Base-by-base conservation (phyloP, 495 filamentous ascomycete species). In the Daldinia loculata region DNA sequence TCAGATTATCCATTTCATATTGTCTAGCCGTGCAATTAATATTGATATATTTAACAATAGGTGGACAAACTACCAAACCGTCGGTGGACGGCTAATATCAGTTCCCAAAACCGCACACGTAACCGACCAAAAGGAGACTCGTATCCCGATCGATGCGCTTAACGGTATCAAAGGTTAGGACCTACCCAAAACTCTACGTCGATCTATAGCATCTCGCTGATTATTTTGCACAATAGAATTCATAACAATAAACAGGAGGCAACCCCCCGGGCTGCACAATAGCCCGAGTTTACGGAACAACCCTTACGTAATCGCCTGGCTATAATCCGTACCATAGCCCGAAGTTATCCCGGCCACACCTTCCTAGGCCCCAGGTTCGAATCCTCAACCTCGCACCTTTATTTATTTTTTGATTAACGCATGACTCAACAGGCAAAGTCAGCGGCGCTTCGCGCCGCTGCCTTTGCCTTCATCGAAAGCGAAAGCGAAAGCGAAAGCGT, bases 71-170 rank as follows among this genome's bases (percentile, higher is more conserved):
- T 76, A 66, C 22, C 51, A 68, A 41, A 39, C 69, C 9, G 71
- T 76, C 12, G 55, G 41, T 8, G 67, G 65, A 26, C 57, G 39
- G 14, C 67, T 64, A 15, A 66, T 76, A 63, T 74, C 71, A 12
- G 71, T 69, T 6, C 74, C 74, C 15, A 74, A 56, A 64, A 70
- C 67, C 7, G 67, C 67, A 15, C 60, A 73, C 32, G 60, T 68
- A 60, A 70, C 61, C 0, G 77, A 81, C 22, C 66, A 77, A 4
- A 72, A 69, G 36, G 77, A 75, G 38, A 65, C 78, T 8, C 81
- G 80, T 27, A 72, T 79, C 4, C 82, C 82, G 12, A 69, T 78
- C 3, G 59, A 82, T 70, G 30, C 67, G 50, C 30, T 84, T 55
- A 76, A 79, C 64, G 26, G 61, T 14, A 36, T 74, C 27, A 69